These are phyloP conservation scores for Acorus gramineus DNA, from an alignment of 106 monocot genomes.

Conservation along the genomic window DNA sequence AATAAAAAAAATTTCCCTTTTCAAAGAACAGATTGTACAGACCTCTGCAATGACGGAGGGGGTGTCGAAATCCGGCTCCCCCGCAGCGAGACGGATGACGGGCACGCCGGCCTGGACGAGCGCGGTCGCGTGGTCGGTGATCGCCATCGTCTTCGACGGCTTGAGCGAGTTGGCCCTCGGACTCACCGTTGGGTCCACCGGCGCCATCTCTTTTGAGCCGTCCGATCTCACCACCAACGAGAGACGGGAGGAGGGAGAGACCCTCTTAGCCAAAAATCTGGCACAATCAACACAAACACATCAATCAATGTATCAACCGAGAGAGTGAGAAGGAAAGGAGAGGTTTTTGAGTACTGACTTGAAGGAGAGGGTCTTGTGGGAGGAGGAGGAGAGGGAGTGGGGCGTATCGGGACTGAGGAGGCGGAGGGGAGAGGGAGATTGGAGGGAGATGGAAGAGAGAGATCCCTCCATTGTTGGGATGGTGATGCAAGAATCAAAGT, in stretches of 20 bases:
- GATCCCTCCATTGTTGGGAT: too few species aligned
- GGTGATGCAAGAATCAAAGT: too few species aligned
- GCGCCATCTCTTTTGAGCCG: background rate
- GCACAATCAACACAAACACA: too few species aligned
- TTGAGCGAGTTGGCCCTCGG: constrained; percentile 78
- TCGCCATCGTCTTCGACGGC: constrained; percentile 95
- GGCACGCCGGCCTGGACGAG: constrained; percentile 86
- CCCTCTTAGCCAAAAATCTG: too few species aligned
- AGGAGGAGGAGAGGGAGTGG: background rate
- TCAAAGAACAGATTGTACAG: background rate
- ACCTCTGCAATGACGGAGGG: constrained; percentile 66
- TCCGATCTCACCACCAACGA: background rate
- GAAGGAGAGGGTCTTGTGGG: background rate
- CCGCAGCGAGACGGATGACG: constrained; percentile 78
- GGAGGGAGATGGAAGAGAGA: background rate
- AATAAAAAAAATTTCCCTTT: background rate
- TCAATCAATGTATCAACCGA: too few species aligned
- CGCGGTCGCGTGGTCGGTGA: constrained; percentile 84
- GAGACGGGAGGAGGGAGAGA: too few species aligned
- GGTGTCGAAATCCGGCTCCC: constrained; percentile 90
- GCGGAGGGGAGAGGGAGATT: background rate
- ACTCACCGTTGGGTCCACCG: constrained; percentile 53
- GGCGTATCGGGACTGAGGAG: background rate
- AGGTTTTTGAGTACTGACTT: too few species aligned
- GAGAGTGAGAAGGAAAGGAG: too few species aligned